Evolutionary conservation across 164 flowering plant genomes (phyloP), one percentile per base, ranked within the genome.

Genomic region (Liriodendron chinense): DNA sequence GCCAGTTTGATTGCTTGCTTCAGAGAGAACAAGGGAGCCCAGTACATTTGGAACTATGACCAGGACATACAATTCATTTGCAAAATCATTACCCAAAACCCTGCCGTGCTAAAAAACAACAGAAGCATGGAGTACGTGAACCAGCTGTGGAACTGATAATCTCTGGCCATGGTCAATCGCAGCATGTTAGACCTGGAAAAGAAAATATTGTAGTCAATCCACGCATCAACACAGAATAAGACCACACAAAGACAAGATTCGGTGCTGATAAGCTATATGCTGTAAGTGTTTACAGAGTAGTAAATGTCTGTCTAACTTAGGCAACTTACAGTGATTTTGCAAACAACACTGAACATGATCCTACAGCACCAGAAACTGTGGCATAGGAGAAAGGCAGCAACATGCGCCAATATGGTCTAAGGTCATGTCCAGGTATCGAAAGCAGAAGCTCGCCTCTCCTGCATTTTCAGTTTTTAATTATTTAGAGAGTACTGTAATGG

Each of bases 371-470:
- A 48, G 99, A 96, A 80, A 96, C 99, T 57, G 83, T 75, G 71
- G 99, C 97, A 85, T 92, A 96, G 13, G 99, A 96, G 75, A 92
- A 89, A 18, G 99, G 99, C 76, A 96, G 90, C 77, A 92, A 81
- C 91, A 89, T 82, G 47, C 83, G 84, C 99, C 99, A 96, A 79
- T 91, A 91, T 9, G 90, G 81, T 77, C 84, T 83, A 72, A 89
- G 81, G 14, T 92, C 93, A 61, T 85, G 89, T 74, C 90, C 93
- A 72, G 90, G 81, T 74, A 83, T 77, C 76, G 92, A 80, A 70
- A 89, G 70, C 76, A 90, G 77, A 69, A 87, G 80, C 80, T 91
- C 97, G 76, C 97, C 99, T 85, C 83, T 91, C 90, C 99, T 96
- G 90, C 73, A 85, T 65, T 66, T 74, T 68, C 68, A 61, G 26